Base-by-base conservation (phyloP, 352 stramenopile genomes). In the Phytopythium kandeliae region DNA sequence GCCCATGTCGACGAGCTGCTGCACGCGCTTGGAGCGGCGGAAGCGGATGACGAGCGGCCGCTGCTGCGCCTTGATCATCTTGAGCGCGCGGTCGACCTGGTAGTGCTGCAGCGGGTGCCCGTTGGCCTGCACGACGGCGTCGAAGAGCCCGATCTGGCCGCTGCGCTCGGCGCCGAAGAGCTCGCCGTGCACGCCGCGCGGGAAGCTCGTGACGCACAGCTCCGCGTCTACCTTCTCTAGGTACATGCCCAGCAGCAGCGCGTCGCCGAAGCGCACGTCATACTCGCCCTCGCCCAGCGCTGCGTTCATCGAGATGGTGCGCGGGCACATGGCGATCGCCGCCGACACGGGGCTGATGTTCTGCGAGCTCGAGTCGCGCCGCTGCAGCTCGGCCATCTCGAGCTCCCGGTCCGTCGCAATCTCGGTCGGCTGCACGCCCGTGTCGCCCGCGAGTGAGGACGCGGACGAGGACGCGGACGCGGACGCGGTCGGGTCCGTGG, bases 51-150 rank as follows among this genome's bases (percentile, higher is more conserved):
- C 52, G 28, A 92, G 71, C 48, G 82, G 82, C 28, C 82, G 74
- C 7, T 60, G 78, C 61, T 92, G 82, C 33, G 71, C 82, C 54
- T 89, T 89, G 54, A 92, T 88, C 77, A 92, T 88, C 60, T 92
- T 90, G 33, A 92, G 61, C 3, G 79, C 82, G 28, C 82, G 76
- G 44, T 92, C 79, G 34, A 91, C 79, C 26, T 85, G 69, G 55
- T 92, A 92, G 47, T 92, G 82, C 53, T 89, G 77, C 37, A 92
- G 65, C 28, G 78, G 78, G 47, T 92, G 82, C 33, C 82, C 82
- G 28, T 92, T 92, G 26, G 82, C 82, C 49, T 89, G 81, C 40
- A 92, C 43, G 15, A 92, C 50, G 17, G 73, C 61, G 58, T 92
- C 82, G 38, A 87, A 89, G 10, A 89, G 57, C 17, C 63, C 63